A percentile compares a stretch with the other conserved stretches of the same genome.
phyloP scores from a whole-genome alignment of 73 alveolate species.

The Tetrahymena borealis region DNA sequence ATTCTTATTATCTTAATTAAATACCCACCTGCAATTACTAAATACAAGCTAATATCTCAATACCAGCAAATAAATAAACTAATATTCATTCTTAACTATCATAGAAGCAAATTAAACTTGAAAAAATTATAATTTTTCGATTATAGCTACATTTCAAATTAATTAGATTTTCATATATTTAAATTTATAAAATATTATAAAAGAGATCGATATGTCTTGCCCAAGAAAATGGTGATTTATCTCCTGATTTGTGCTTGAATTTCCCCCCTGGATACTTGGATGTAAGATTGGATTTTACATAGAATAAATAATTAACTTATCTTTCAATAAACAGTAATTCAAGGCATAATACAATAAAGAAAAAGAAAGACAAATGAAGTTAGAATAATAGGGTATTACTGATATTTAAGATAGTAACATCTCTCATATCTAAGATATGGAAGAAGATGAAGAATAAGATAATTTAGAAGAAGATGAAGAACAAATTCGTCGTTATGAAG shows the following conservation, averaged over 20 bases:
- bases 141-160: too few relatives aligned
- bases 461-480: not conserved
- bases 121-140: too few relatives aligned
- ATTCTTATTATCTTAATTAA: not conserved
- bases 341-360: not conserved
- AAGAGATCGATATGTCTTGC: slow-evolving; percentile 33
- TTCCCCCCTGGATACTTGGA: slow-evolving; percentile 49
- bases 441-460: not conserved
- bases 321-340: not conserved
- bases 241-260: slow-evolving; percentile 26
- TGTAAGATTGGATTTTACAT: not conserved
- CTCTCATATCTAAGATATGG: too few relatives aligned
- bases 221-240: slow-evolving; percentile 20
- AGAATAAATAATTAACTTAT: too few relatives aligned
- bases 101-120: too few relatives aligned
- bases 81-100: too few relatives aligned
- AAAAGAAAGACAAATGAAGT: not conserved
- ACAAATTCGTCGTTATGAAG: not conserved
- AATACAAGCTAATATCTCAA: too few relatives aligned
- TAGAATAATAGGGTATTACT: not conserved
- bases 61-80: too few relatives aligned
- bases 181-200: not conserved
- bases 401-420: not conserved
- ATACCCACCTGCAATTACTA: too few relatives aligned
- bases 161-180: not conserved